These are phyloP conservation scores for Mallotus repandus DNA, from an alignment of 441 rosid species.

Conservation along the genomic window DNA sequence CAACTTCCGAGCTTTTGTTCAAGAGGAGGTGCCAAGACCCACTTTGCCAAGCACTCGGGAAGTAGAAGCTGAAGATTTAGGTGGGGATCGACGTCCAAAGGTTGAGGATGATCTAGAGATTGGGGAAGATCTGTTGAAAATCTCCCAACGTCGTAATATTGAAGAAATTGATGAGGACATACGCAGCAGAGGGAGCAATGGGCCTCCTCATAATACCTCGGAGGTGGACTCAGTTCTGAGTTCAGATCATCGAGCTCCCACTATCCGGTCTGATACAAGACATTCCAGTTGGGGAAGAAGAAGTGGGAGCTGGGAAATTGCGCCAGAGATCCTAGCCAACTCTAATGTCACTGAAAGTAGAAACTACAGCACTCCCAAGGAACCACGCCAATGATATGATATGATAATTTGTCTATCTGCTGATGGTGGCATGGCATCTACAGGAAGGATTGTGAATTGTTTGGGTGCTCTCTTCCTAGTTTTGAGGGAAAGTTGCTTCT, in stretches of 20 bases:
- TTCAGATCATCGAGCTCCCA: constrained; percentile 61
- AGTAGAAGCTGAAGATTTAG: constrained; percentile 43
- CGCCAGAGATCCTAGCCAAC: constrained; percentile 51
- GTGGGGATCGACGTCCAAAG: constrained; percentile 66
- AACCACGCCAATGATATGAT: constrained; percentile 37
- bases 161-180: constrained; percentile 66
- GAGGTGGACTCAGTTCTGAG: constrained; percentile 54
- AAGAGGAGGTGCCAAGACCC: constrained; percentile 58
- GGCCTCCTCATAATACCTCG: constrained; percentile 39
- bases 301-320: constrained; percentile 70
- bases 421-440: constrained; percentile 2
- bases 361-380: constrained; percentile 50
- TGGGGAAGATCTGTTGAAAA: constrained; percentile 72
- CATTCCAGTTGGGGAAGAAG: constrained; percentile 74
- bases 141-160: constrained; percentile 62
- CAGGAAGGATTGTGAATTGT: constrained; percentile 16
- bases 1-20: constrained; percentile 63
- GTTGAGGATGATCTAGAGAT: constrained; percentile 84
- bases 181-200: constrained; percentile 61
- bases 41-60: constrained; percentile 48
- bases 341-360: constrained; percentile 56
- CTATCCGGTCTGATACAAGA: constrained; percentile 54
- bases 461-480: constrained; percentile 20
- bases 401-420: constrained; percentile 22
- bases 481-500: constrained; percentile 17